These are phyloP conservation scores for Ophiobolus disseminans DNA, from an alignment of 2,329 filamentous ascomycete genomes.

Conservation along the genomic window DNA sequence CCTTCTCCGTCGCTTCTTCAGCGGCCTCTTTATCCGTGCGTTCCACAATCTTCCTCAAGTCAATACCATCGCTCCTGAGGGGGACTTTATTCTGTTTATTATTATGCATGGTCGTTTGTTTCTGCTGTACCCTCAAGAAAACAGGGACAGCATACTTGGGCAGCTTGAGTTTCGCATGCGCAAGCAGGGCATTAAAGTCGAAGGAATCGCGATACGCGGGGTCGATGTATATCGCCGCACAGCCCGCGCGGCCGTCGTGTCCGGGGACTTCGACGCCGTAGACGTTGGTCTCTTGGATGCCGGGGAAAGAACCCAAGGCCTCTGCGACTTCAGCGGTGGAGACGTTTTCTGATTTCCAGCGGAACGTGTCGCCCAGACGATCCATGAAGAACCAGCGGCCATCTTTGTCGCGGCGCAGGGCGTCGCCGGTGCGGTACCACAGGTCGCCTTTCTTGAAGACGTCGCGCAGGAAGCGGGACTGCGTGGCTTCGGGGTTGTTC, in stretches of 20 bases:
- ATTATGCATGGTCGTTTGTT: slow-evolving; percentile 71
- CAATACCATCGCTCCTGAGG: slow-evolving; percentile 70
- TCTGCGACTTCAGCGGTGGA: slow-evolving; percentile 57
- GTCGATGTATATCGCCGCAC: slow-evolving; percentile 66
- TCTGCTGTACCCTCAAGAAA: slow-evolving; percentile 70
- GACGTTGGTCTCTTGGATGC: slow-evolving; percentile 56
- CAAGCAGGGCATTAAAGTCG: slow-evolving; percentile 64
- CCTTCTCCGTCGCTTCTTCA: slow-evolving; percentile 44
- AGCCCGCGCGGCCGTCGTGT: slow-evolving; percentile 60
- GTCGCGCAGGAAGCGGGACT: slow-evolving; percentile 59
- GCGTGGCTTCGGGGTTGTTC: slow-evolving; percentile 70
- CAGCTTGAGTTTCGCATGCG: slow-evolving; percentile 64
- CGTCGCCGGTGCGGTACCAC: slow-evolving; percentile 58
- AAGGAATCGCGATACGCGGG: slow-evolving; percentile 55
- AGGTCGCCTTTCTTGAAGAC: slow-evolving; percentile 58
- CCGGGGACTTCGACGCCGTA: slow-evolving; percentile 58
- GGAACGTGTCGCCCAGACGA: slow-evolving; percentile 57
- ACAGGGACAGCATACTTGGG: slow-evolving; percentile 78
- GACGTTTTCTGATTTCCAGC: slow-evolving; percentile 60
- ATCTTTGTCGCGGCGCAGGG: slow-evolving; percentile 52
- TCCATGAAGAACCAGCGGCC: slow-evolving; percentile 60
- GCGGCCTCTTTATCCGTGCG: slow-evolving; percentile 41
- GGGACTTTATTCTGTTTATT: slow-evolving; percentile 83
- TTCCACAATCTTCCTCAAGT: slow-evolving; percentile 59
- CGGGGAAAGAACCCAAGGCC: slow-evolving; percentile 54